These are phyloP conservation scores for Manihot esculenta DNA, from an alignment of 441 rosid species.

Conservation along the genomic window DNA sequence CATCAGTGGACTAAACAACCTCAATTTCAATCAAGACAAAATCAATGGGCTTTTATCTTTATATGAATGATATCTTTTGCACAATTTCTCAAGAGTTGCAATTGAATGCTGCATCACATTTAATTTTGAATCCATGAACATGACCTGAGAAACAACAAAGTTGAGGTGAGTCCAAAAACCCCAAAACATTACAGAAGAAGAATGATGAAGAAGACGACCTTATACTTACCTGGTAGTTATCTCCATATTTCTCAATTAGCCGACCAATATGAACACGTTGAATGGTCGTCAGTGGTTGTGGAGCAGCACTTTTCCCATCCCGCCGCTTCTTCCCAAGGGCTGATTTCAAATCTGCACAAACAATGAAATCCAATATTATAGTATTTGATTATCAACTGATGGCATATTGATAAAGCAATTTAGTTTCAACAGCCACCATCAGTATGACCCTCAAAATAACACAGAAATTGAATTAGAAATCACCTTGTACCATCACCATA, in stretches of 20 bases:
- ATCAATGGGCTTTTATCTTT: slow-evolving; percentile 67
- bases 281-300: slow-evolving; percentile 74
- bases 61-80: slow-evolving; percentile 58
- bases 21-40: slow-evolving; percentile 36
- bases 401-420: background rate
- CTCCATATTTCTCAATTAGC: slow-evolving; percentile 70
- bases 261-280: slow-evolving; percentile 61
- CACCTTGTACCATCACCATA: background rate
- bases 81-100: slow-evolving; percentile 65
- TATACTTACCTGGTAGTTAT: slow-evolving; percentile 62
- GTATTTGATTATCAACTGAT: background rate
- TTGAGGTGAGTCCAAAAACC: background rate
- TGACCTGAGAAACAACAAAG: slow-evolving; percentile 49
- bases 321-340: slow-evolving; percentile 85
- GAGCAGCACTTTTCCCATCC: slow-evolving; percentile 74
- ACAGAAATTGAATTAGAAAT: background rate
- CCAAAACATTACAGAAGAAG: background rate
- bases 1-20: background rate
- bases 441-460: background rate
- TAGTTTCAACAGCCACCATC: background rate
- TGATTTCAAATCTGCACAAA: slow-evolving; percentile 68
- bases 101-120: slow-evolving; percentile 94
- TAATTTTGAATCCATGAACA: slow-evolving; percentile 87
- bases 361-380: slow-evolving; percentile 1
- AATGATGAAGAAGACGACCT: background rate